Conservation (phyloP, 257 asterid genomes). For the Fraxinus pennsylvanica region DNA sequence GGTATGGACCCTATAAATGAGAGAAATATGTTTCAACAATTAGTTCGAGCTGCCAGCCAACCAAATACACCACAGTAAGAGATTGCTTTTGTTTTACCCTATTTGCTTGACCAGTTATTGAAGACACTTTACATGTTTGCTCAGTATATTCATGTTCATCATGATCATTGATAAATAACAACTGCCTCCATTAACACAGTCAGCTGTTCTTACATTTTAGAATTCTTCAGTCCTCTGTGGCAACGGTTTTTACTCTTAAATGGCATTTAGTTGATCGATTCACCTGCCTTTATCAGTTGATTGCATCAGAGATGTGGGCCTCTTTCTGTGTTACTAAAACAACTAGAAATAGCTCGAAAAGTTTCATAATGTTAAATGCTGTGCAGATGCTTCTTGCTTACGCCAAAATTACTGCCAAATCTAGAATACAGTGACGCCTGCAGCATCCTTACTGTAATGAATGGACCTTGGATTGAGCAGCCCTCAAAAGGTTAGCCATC, state of each 20-base stretch:
- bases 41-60: constrained; percentile 92
- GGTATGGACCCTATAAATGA: constrained; percentile 99
- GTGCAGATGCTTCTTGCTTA: constrained; percentile 87
- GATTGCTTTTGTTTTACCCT: constrained; percentile 11
- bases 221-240: background rate
- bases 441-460: constrained; percentile 79
- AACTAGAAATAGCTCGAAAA: background rate
- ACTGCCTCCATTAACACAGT: background rate
- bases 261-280: background rate
- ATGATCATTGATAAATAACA: background rate
- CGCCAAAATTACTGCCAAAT: constrained; percentile 83
- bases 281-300: background rate
- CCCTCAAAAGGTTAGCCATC: constrained; percentile 73
- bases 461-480: constrained; percentile 92
- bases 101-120: constrained; percentile 5
- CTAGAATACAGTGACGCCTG: constrained; percentile 81
- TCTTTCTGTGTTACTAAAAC: background rate
- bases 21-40: constrained; percentile 97
- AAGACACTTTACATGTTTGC: background rate
- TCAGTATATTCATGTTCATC: background rate
- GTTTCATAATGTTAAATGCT: constrained; percentile 13
- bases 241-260: background rate
- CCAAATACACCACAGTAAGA: constrained; percentile 92
- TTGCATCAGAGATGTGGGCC: background rate
- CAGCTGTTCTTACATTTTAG: background rate